Conservation (phyloP, 2,329 filamentous ascomycete genomes). For the Fusarium sp. region DNA sequence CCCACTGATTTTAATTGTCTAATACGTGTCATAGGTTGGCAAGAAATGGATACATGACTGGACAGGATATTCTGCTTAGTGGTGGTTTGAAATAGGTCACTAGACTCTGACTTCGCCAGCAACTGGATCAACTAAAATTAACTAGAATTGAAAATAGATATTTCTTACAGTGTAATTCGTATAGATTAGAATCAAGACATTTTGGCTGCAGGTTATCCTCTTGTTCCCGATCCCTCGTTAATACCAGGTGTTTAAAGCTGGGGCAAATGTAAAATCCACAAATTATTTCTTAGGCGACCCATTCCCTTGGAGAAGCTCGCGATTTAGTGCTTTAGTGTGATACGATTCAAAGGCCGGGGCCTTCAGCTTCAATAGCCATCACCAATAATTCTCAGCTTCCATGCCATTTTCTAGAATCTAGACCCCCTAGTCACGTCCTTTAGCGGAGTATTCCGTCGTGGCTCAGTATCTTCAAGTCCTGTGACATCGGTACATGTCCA, state of each 20-base stretch:
- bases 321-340: neutral
- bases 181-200: neutral
- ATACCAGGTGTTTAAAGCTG: neutral
- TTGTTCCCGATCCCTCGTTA: neutral
- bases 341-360: neutral
- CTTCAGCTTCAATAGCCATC: neutral
- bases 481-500: neutral
- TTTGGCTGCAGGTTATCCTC: neutral
- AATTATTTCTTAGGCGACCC: neutral
- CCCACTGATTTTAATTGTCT: neutral
- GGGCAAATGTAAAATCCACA: neutral
- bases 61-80: slow-evolving; percentile 11
- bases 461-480: neutral
- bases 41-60: slow-evolving; percentile 22
- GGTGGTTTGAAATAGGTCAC: slow-evolving; percentile 13
- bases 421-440: neutral
- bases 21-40: neutral
- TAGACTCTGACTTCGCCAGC: neutral
- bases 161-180: neutral
- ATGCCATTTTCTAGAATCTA: neutral
- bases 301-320: neutral
- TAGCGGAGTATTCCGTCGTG: neutral
- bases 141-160: neutral
- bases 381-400: neutral
- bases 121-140: neutral